Percentiles rank a stretch among this genome's conserved stretches.
Conservation (phyloP, 2,329 filamentous ascomycete species). For the Botrytis deweyae region DNA sequence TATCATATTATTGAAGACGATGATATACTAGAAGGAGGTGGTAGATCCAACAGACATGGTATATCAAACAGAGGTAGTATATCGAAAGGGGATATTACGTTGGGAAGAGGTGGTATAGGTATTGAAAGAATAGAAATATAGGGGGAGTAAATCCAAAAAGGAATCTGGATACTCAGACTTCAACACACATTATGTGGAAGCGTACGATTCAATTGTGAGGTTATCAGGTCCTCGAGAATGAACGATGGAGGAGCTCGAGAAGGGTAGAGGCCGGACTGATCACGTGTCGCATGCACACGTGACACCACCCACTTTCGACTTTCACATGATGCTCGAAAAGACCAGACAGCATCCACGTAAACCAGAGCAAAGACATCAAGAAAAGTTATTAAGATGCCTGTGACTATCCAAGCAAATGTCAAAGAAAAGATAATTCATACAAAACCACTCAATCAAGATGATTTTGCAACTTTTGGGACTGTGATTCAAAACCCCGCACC, state of each 20-base stretch:
- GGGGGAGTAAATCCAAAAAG: accelerated
- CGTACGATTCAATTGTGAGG: not conserved
- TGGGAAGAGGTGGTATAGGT: not conserved
- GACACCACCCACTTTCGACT: not conserved
- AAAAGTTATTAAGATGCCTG: conserved; percentile 27
- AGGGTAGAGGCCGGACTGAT: not conserved
- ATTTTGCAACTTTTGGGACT: conserved; percentile 79
- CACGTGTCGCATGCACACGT: not conserved
- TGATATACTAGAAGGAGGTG: not conserved
- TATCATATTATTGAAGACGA: not conserved
- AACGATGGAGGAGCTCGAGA: not conserved
- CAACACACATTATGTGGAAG: not conserved
- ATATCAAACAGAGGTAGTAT: not conserved
- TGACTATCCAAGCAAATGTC: conserved; percentile 23
- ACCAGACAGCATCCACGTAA: not conserved
- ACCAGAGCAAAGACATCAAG: not conserved
- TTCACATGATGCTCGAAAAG: not conserved
- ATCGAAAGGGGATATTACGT: not conserved
- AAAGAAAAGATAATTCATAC: conserved; percentile 49
- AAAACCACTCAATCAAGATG: conserved; percentile 62
- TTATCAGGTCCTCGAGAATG: not conserved
- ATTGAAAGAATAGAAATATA: not conserved
- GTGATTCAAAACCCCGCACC: conserved; percentile 74
- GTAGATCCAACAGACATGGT: not conserved
- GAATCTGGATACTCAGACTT: not conserved